Evolutionary conservation across 2,329 filamentous ascomycete species (phyloP).

Genomic region (Ascochyta clinopodiicola): DNA sequence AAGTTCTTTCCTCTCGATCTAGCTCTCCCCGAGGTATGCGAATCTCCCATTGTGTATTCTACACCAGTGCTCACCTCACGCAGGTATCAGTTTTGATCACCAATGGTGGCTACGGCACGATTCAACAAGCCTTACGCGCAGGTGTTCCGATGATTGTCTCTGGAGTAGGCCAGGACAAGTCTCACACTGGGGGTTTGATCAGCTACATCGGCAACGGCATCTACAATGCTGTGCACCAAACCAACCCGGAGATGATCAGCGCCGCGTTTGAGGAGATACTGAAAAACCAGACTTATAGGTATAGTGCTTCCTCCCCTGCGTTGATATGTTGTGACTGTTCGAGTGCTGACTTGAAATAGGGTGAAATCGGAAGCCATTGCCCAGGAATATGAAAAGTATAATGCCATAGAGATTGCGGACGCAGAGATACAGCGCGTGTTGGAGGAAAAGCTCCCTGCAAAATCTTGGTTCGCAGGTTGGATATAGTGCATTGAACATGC

Average conservation of each 20-base stretch:
- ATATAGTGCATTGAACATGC: too few relatives aligned
- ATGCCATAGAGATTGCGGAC: conserved; percentile 13
- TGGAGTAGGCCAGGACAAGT: conserved; percentile 49
- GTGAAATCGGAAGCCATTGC: background rate
- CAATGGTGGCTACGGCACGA: conserved; percentile 58
- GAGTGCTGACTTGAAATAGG: background rate
- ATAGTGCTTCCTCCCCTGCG: background rate
- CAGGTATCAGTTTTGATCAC: conserved; percentile 52
- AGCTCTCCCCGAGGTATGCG: conserved; percentile 42
- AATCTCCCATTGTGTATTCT: background rate
- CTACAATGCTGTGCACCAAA: conserved; percentile 13
- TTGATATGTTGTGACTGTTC: background rate
- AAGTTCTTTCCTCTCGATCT: conserved; percentile 59
- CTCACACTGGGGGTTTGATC: conserved; percentile 46
- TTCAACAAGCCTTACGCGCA: conserved; percentile 54
- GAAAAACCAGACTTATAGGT: conserved; percentile 10
- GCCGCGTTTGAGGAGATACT: conserved; percentile 11
- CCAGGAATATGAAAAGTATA: conserved; percentile 13
- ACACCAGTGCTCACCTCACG: background rate
- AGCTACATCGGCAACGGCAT: conserved; percentile 18
- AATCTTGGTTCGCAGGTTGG: too few relatives aligned
- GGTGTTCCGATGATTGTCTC: conserved; percentile 58
- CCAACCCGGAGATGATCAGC: background rate
- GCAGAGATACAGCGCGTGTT: conserved; percentile 7
- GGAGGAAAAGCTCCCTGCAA: background rate